These are phyloP conservation scores for Nicotiana sylvestris DNA, from an alignment of 257 asterid genomes.

Conservation along the genomic window DNA sequence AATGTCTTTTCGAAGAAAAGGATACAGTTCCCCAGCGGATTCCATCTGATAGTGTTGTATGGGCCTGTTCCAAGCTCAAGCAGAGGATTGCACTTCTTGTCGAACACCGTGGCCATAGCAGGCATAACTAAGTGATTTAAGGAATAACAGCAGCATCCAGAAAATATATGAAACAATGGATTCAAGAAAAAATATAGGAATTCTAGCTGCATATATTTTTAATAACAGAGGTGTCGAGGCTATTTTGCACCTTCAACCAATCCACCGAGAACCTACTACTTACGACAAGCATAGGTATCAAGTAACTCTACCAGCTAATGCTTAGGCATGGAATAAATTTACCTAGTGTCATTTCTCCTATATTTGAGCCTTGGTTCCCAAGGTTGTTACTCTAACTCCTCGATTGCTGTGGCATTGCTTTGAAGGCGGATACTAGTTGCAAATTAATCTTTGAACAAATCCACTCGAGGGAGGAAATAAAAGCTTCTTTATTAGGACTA, in stretches of 20 bases:
- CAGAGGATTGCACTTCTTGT: conserved; percentile 85
- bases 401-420: neutral
- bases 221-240: neutral
- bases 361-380: neutral
- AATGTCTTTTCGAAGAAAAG: conserved; percentile 29
- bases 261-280: neutral
- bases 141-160: conserved; percentile 26
- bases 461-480: neutral
- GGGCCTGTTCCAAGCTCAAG: conserved; percentile 97
- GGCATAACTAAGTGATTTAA: conserved; percentile 90
- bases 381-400: neutral
- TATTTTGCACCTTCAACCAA: neutral
- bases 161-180: neutral
- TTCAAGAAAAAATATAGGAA: neutral
- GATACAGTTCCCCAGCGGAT: conserved; percentile 97
- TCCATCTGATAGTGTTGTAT: conserved; percentile 93
- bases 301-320: neutral
- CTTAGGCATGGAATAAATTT: neutral
- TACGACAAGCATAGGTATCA: neutral
- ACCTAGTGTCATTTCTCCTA: neutral
- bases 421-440: neutral
- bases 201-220: neutral
- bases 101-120: conserved; percentile 89
- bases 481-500: neutral
- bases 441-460: neutral